These are phyloP conservation scores for Eragrostis nindensis DNA, from an alignment of 176 grass and related monocot species.

Conservation along the genomic window DNA sequence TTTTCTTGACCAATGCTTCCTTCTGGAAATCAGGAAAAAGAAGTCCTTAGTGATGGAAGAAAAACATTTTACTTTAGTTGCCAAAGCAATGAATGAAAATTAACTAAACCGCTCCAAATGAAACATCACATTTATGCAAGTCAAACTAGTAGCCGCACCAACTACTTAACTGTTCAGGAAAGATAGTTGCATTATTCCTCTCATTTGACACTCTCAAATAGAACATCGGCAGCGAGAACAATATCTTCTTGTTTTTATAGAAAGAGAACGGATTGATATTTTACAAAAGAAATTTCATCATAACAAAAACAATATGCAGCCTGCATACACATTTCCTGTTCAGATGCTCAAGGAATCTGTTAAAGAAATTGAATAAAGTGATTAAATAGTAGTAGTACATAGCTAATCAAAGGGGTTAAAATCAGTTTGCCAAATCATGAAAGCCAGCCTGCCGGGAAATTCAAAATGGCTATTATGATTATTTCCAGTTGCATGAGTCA, in stretches of 20 bases:
- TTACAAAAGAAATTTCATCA: background rate
- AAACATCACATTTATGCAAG: background rate
- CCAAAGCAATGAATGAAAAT: background rate
- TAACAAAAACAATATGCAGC: background rate
- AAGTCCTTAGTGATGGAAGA: background rate
- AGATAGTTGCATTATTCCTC: background rate
- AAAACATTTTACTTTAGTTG: background rate
- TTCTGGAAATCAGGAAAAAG: slow-evolving; percentile 51
- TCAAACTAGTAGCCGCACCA: background rate
- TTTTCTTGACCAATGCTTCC: slow-evolving; percentile 56
- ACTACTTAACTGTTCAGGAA: background rate
- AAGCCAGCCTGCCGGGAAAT: background rate
- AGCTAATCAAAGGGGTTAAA: background rate
- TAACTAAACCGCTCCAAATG: background rate
- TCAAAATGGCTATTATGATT: background rate
- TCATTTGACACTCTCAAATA: background rate
- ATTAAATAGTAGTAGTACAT: background rate
- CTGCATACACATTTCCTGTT: background rate
- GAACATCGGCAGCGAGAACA: background rate
- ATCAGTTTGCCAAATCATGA: background rate
- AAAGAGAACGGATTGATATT: background rate
- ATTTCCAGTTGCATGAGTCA: background rate
- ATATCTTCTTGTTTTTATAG: too few relatives aligned
- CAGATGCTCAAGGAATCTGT: background rate
- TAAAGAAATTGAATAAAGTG: background rate